These are phyloP conservation scores for Ogataea populi-albae DNA, from an alignment of 805 yeast species.

Conservation along the genomic window DNA sequence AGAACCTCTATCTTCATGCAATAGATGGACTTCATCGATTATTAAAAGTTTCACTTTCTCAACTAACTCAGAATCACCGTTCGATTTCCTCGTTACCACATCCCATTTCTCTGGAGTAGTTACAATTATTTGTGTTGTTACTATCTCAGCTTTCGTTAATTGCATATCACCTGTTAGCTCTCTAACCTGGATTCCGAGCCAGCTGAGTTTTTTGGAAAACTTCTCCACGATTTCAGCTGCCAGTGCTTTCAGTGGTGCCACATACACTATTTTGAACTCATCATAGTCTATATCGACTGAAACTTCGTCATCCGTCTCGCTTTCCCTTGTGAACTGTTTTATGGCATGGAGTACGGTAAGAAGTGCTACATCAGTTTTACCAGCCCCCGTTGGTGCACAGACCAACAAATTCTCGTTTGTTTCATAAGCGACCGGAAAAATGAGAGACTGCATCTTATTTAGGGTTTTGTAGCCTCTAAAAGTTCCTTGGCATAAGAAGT, in stretches of 20 bases:
- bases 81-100: conserved; percentile 91
- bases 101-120: conserved; percentile 98
- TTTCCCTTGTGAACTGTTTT: conserved; percentile 61
- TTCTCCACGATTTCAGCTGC: conserved; percentile 97
- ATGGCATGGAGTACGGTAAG: conserved; percentile 77
- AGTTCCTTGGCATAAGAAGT: conserved; percentile 77
- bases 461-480: conserved; percentile 74
- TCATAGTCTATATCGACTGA: conserved; percentile 70
- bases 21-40: conserved; percentile 93
- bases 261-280: conserved; percentile 87
- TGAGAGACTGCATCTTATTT: conserved; percentile 86
- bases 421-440: conserved; percentile 87
- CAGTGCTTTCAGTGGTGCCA: conserved; percentile 89
- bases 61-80: conserved; percentile 82
- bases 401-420: conserved; percentile 93
- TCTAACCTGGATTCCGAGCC: conserved; percentile 84
- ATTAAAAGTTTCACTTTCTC: conserved; percentile 81
- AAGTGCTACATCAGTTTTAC: conserved; percentile 92
- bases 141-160: conserved; percentile 72
- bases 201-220: conserved; percentile 67
- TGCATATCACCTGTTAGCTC: conserved; percentile 98
- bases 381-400: conserved; percentile 98
- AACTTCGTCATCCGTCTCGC: conserved; percentile 44
- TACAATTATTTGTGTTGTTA: conserved; percentile 81
- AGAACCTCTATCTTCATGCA: conserved; percentile 97